A percentile compares a stretch with the other conserved stretches of the same genome.
phyloP scores from a whole-genome alignment of 2,329 filamentous ascomycete species.

The Fusarium cicatricum region DNA sequence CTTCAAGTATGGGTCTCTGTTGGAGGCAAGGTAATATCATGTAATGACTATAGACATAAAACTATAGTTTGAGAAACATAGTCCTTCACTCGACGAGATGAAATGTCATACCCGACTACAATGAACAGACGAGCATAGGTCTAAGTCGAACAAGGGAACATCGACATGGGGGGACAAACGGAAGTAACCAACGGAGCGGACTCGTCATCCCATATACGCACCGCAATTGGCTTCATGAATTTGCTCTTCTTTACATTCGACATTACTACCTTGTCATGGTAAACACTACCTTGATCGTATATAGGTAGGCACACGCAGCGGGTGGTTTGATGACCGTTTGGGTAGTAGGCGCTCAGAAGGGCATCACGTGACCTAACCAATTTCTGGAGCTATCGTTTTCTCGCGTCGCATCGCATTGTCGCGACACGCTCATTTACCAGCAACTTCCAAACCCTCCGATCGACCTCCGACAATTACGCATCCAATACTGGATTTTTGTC shows the following conservation, averaged over 20 bases:
- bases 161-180: no score
- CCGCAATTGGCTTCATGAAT: no score
- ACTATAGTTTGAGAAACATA: conserved; percentile 12
- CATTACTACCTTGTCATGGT: no score
- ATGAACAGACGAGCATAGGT: no score
- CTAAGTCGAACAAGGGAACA: no score
- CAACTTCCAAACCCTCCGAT: conserved; percentile 21
- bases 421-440: conserved; percentile 37
- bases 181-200: no score
- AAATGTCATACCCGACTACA: not conserved
- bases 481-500: conserved; percentile 7
- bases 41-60: conserved; percentile 13
- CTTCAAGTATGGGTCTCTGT: conserved; percentile 1
- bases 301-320: no score
- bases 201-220: no score
- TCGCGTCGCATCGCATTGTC: conserved; percentile 35
- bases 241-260: no score
- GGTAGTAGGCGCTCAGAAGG: no score
- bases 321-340: no score
- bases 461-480: conserved; percentile 18
- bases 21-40: conserved; percentile 1
- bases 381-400: conserved; percentile 24
- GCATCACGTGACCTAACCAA: conserved; percentile 34
- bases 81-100: conserved; percentile 3
- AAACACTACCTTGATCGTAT: no score